phyloP scores from a whole-genome alignment of 257 asterid genomes.

The Rubia yunnanensis region DNA sequence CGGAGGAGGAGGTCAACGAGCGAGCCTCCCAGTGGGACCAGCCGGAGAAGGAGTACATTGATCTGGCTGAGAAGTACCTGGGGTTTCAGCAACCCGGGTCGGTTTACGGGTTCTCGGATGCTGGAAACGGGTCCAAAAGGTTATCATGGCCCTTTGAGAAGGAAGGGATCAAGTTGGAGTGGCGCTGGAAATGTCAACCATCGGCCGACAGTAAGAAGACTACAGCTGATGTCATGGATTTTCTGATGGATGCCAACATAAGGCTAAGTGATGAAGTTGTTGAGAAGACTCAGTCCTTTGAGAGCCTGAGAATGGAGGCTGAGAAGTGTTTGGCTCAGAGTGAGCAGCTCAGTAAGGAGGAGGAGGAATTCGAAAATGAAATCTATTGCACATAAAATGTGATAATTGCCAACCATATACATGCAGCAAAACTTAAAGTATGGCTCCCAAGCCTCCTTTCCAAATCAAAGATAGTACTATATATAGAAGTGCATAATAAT shows the following conservation, averaged over 20 bases:
- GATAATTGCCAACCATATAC: too few species aligned
- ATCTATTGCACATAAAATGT: too few species aligned
- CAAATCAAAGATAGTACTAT: not conserved
- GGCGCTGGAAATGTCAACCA: slow-evolving; percentile 95
- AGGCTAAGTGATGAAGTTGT: slow-evolving; percentile 85
- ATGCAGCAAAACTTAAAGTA: too few species aligned
- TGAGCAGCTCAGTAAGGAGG: slow-evolving; percentile 61
- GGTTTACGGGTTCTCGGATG: slow-evolving; percentile 68
- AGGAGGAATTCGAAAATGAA: slow-evolving; percentile 67
- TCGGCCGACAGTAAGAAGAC: slow-evolving; percentile 44
- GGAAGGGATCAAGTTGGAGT: slow-evolving; percentile 84
- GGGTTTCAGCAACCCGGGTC: slow-evolving; percentile 88
- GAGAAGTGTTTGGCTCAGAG: slow-evolving; percentile 78
- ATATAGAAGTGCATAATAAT: not conserved
- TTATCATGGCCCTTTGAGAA: slow-evolving; percentile 87
- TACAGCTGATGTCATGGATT: slow-evolving; percentile 68
- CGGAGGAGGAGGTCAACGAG: slow-evolving; percentile 79
- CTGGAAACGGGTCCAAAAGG: slow-evolving; percentile 75
- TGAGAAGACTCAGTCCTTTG: slow-evolving; percentile 51
- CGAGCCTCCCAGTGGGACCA: slow-evolving; percentile 93
- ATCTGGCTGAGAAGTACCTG: slow-evolving; percentile 65
- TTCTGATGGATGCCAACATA: slow-evolving; percentile 90
- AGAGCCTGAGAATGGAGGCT: slow-evolving; percentile 58
- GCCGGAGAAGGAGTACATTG: slow-evolving; percentile 59
- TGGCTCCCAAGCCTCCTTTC: not conserved